phyloP scores from a whole-genome alignment of 2,329 filamentous ascomycete genomes.

The Exophiala alcalophila region DNA sequence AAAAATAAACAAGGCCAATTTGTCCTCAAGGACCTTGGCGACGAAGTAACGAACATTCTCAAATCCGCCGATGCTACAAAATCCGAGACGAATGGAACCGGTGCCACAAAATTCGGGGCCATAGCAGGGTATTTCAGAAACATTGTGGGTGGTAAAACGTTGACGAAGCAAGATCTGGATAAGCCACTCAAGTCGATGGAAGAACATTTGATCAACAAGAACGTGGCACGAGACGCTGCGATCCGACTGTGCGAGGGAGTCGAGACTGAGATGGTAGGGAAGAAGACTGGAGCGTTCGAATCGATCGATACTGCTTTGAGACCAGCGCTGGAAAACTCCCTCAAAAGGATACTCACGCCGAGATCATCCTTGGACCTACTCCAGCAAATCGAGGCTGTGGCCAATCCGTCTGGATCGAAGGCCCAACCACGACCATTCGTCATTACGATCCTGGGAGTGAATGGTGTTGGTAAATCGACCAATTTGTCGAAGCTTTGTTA shows the following conservation, averaged over 20 bases:
- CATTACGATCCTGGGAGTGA: slow-evolving; percentile 96
- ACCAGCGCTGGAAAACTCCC: slow-evolving; percentile 83
- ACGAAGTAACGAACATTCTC: slow-evolving; percentile 88
- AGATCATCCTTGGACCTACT: slow-evolving; percentile 92
- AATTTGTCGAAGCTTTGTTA: slow-evolving; percentile 98
- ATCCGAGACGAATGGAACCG: slow-evolving; percentile 45
- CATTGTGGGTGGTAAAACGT: slow-evolving; percentile 87
- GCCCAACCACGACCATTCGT: slow-evolving; percentile 78
- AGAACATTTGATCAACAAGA: slow-evolving; percentile 90
- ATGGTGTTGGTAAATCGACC: slow-evolving; percentile 96
- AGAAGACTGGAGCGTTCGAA: slow-evolving; percentile 90
- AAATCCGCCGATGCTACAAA: slow-evolving; percentile 70
- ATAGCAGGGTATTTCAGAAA: slow-evolving; percentile 90
- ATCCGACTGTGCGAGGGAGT: slow-evolving; percentile 88
- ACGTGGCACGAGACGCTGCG: slow-evolving; percentile 91
- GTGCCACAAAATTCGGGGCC: slow-evolving; percentile 72
- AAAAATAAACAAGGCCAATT: slow-evolving; percentile 87
- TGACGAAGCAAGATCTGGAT: slow-evolving; percentile 83
- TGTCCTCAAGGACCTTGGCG: slow-evolving; percentile 86
- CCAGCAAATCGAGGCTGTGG: slow-evolving; percentile 82
- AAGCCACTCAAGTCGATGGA: slow-evolving; percentile 96
- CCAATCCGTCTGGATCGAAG: slow-evolving; percentile 62
- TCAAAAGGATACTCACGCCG: slow-evolving; percentile 93
- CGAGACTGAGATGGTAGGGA: slow-evolving; percentile 81
- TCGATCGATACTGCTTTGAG: slow-evolving; percentile 79